Conservation (phyloP, 192 early-diverging fungal genomes). For the Backusella morwellensis region DNA sequence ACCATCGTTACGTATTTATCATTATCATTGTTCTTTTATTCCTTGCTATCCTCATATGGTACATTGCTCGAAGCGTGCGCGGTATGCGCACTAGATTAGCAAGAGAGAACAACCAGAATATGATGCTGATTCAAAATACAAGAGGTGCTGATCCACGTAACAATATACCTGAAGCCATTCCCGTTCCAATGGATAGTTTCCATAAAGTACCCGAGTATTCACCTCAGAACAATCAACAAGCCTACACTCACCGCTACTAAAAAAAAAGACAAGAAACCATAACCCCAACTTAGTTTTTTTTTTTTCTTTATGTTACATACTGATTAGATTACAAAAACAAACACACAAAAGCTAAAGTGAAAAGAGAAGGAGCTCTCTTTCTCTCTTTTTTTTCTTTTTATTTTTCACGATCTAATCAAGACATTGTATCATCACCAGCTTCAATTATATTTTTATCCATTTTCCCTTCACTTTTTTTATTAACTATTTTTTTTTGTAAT, state of each 20-base stretch:
- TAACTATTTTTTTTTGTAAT: not conserved
- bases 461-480: not conserved
- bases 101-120: constrained; percentile 18
- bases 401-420: not conserved
- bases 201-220: constrained; percentile 10
- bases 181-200: constrained; percentile 10
- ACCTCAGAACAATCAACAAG: not conserved
- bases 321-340: not conserved
- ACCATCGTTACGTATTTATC: constrained; percentile 27
- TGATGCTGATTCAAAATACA: constrained; percentile 23
- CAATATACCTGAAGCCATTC: constrained; percentile 14
- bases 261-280: not conserved
- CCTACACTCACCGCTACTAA: constrained; percentile 21
- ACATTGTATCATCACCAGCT: not conserved
- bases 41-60: constrained; percentile 16
- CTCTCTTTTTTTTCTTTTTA: not conserved
- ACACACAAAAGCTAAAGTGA: not conserved
- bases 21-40: constrained; percentile 23
- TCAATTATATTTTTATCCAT: constrained; percentile 3
- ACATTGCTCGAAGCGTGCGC: constrained; percentile 19
- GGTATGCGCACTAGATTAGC: constrained; percentile 24
- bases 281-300: not conserved
- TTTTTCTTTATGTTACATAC: not conserved
- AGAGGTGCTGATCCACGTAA: not conserved
- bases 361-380: not conserved